Evolutionary conservation across 176 grass and related monocot species (phyloP).

Genomic region (Puccinellia tenuiflora): DNA sequence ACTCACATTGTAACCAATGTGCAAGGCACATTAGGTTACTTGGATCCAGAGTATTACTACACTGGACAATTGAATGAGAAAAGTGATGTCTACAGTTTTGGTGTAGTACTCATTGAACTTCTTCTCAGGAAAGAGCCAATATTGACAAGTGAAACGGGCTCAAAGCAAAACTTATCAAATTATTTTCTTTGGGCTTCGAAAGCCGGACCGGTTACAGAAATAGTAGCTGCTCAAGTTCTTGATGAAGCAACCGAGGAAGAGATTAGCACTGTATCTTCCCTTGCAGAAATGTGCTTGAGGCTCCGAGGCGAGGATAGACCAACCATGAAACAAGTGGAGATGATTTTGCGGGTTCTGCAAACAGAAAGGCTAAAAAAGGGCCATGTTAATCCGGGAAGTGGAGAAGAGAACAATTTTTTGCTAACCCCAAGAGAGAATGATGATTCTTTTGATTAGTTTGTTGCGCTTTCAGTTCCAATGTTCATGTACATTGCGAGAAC

Average conservation of each 20-base stretch:
- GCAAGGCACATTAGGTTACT: neutral
- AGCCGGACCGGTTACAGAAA: neutral
- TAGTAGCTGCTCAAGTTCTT: neutral
- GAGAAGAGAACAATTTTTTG: neutral
- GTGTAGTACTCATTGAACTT: neutral
- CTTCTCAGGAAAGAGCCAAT: neutral
- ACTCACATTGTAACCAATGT: neutral
- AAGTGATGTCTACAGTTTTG: neutral
- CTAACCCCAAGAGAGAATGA: neutral
- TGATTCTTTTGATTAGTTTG: neutral
- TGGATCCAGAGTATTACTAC: neutral
- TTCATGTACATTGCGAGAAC: neutral
- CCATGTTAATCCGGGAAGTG: neutral
- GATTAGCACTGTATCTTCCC: neutral
- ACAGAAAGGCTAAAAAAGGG: neutral
- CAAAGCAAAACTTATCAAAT: neutral
- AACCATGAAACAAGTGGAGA: neutral
- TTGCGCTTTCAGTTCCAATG: neutral
- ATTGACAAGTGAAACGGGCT: neutral
- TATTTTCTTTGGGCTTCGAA: neutral
- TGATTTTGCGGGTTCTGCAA: neutral
- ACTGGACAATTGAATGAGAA: neutral
- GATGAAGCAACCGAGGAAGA: neutral
- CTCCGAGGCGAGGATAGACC: neutral
- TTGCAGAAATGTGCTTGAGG: neutral